These are phyloP conservation scores for Suhomyces pyralidae DNA, from an alignment of 805 yeast species.

Conservation along the genomic window DNA sequence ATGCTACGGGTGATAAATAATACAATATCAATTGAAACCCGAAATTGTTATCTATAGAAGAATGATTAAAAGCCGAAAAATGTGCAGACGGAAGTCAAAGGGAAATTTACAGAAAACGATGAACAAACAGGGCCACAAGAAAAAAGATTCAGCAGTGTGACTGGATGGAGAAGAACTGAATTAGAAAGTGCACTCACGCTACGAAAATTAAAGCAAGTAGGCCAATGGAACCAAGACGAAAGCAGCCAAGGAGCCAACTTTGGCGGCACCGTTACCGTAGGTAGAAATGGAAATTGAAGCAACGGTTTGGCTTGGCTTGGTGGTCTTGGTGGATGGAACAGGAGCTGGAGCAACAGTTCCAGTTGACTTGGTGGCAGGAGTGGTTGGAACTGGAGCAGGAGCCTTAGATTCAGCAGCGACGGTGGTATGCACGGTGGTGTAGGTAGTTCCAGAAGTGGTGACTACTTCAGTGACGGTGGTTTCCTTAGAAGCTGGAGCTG, in stretches of 20 bases:
- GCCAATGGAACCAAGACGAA: slow-evolving; percentile 31
- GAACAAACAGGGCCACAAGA: not conserved
- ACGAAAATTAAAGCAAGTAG: slow-evolving; percentile 11
- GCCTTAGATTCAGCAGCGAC: not conserved
- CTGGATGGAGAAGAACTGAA: not conserved
- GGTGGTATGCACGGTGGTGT: slow-evolving; percentile 4
- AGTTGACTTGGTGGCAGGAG: slow-evolving; percentile 2
- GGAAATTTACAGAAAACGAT: not conserved
- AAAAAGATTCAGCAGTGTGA: not conserved
- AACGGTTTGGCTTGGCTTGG: not conserved
- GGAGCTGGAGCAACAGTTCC: slow-evolving; percentile 1
- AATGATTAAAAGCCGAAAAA: not conserved
- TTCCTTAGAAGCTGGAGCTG: slow-evolving; percentile 1
- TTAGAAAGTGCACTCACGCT: not conserved
- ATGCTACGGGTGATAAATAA: not conserved
- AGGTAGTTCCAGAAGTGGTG: slow-evolving; percentile 12
- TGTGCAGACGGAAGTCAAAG: not conserved
- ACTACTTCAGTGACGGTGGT: slow-evolving; percentile 7
- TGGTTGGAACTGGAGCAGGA: slow-evolving; percentile 8
- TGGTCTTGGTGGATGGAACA: slow-evolving; percentile 9
- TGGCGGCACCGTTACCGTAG: slow-evolving; percentile 11
- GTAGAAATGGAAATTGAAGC: slow-evolving; percentile 6
- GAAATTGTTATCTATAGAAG: not conserved
- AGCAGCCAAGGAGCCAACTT: slow-evolving; percentile 23
- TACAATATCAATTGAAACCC: not conserved